Evolutionary conservation across 192 early-diverging fungal species (phyloP).

Genomic region (Mortierella alpina): DNA sequence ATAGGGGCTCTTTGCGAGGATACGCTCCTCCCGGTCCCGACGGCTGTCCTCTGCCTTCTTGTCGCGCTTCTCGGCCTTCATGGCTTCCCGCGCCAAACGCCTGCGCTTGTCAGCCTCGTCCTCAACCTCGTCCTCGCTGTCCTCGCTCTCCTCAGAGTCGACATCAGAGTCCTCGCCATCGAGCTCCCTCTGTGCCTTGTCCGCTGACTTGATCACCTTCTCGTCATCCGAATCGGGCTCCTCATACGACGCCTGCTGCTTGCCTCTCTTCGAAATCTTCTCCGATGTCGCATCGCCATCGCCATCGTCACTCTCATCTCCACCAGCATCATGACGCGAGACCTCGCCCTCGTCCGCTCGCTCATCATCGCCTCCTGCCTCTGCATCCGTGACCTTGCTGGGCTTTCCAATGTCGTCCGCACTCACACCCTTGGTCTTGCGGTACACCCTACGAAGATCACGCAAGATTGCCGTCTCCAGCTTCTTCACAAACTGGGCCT

Average conservation of each 20-base stretch:
- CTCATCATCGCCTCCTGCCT: slow-evolving; percentile 60
- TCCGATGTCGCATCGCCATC: slow-evolving; percentile 81
- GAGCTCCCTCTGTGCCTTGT: slow-evolving; percentile 50
- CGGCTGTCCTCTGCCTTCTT: slow-evolving; percentile 25
- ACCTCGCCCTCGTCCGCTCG: slow-evolving; percentile 63
- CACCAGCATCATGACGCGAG: slow-evolving; percentile 38
- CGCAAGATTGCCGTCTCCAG: slow-evolving; percentile 83
- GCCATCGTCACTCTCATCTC: slow-evolving; percentile 66
- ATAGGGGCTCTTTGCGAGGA: slow-evolving; percentile 67
- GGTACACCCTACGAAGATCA: slow-evolving; percentile 74
- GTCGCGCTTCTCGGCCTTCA: slow-evolving; percentile 34
- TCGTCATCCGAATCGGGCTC: slow-evolving; percentile 90
- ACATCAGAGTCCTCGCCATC: slow-evolving; percentile 57
- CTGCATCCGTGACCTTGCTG: slow-evolving; percentile 47
- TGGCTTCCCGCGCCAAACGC: slow-evolving; percentile 34
- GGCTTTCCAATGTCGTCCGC: slow-evolving; percentile 53
- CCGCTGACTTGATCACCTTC: slow-evolving; percentile 56
- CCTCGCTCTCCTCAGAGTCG: slow-evolving; percentile 36
- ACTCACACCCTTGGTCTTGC: slow-evolving; percentile 52
- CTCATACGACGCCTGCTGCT: slow-evolving; percentile 82
- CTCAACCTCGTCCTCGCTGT: slow-evolving; percentile 46
- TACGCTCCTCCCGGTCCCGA: slow-evolving; percentile 64
- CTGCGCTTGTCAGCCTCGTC: slow-evolving; percentile 49
- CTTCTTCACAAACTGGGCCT: slow-evolving; percentile 74
- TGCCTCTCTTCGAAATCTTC: slow-evolving; percentile 67